Base-by-base conservation (phyloP, 345 rosid species). In the Brassica rapa region DNA sequence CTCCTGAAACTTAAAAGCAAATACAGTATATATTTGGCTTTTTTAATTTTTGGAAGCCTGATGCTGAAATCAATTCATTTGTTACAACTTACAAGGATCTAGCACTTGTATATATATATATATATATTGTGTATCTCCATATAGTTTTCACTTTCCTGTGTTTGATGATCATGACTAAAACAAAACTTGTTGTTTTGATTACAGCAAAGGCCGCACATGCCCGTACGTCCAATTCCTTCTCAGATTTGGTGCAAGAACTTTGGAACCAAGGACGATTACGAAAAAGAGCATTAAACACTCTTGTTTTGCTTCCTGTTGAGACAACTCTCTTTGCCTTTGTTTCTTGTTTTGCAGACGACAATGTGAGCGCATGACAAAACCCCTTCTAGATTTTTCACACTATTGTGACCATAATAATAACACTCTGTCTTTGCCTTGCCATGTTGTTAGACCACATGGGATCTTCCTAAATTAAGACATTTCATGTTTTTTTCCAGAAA, bases 211-310 rank as follows among this genome's bases (percentile, higher is more conserved):
- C 98, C 99, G 64, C 99, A 93, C 71, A 85, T 81, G 64, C 98
- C 99, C 0, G 89, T 95, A 76, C 96, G 93, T 37, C 99, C 98
- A 8, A 95, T 95, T 80, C 99, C 99, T 14, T 95, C 99, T 6
- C 99, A 95, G 85, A 82, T 95, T 0, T 95, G 99, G 99, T 95
- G 98, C 94, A 95, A 95, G 87, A 95, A 95, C 83, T 95, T 93
- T 79, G 98, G 99, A 76, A 84, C 86, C 25, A 93, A 95, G 75
- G 99, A 93, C 68, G 83, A 81, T 70, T 81, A 81, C 70, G 83
- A 81, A 66, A 75, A 81, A 21, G 83, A 81, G 80, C 83, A 81
- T 60, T 81, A 49, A 81, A 51, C 4, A 25, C 29, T 6, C 15
- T 12, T 6, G 27, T 57, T 60, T 79, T 35, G 23, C 65, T 61